These are phyloP conservation scores for Puccinia triticina DNA, from an alignment of 1,284 basidiomycete genomes.

Conservation along the genomic window DNA sequence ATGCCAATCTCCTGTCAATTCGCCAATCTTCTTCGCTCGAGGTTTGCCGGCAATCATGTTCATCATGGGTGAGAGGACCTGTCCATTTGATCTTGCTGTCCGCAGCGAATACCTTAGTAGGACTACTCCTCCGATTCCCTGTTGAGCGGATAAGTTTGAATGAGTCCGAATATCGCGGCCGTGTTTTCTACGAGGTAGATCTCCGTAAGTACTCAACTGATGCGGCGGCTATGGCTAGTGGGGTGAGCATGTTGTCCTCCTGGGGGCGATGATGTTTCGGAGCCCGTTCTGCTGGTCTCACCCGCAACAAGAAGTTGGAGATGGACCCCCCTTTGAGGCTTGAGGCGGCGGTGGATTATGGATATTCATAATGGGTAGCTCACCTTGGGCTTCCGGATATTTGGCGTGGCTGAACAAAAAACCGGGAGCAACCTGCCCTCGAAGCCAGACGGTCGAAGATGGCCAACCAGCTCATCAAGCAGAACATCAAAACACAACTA, in stretches of 20 bases:
- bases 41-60: conserved; percentile 47
- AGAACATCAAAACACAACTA: background rate
- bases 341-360: background rate
- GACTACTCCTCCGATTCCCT: conserved; percentile 49
- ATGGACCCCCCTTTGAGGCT: background rate
- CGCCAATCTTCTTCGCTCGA: conserved; percentile 25
- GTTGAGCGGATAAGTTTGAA: background rate
- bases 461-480: background rate
- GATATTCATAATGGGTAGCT: background rate
- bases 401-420: too few relatives aligned
- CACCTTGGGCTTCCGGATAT: too few relatives aligned
- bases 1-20: conserved; percentile 35
- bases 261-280: background rate
- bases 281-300: background rate
- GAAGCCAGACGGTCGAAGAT: background rate
- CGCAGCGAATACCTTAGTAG: conserved; percentile 48
- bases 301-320: too few relatives aligned
- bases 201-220: conserved; percentile 28
- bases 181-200: background rate
- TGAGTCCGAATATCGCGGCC: background rate
- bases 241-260: conserved; percentile 38
- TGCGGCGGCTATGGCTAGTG: conserved; percentile 47
- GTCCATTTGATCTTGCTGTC: conserved; percentile 44
- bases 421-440: background rate
- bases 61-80: conserved; percentile 44